Evolutionary conservation across 352 stramenopile species (phyloP).

Genomic region (Phytophthora ramorum): DNA sequence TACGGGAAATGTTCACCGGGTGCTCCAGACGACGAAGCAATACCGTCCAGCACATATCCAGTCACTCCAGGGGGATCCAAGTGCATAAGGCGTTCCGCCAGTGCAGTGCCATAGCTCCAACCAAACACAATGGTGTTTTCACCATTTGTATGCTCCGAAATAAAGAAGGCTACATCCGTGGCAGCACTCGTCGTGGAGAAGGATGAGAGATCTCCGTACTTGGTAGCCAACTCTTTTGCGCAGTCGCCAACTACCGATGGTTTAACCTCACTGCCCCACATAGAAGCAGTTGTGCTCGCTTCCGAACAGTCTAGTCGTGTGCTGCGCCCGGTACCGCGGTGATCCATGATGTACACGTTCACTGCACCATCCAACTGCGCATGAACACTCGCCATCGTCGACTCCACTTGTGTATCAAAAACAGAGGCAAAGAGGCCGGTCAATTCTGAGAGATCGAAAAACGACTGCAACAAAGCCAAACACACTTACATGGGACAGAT

Average conservation of each 20-base stretch:
- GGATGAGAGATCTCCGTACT: conserved; percentile 39
- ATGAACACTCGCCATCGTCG: conserved; percentile 27
- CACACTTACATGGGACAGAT: conserved; percentile 36
- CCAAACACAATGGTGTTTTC: conserved; percentile 35
- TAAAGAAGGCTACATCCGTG: conserved; percentile 27
- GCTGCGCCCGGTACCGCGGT: conserved; percentile 44
- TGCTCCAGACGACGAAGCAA: conserved; percentile 4
- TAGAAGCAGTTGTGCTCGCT: too few relatives aligned
- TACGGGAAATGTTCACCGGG: conserved; percentile 17
- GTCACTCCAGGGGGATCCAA: conserved; percentile 12
- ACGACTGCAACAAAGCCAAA: neutral
- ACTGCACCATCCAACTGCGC: conserved; percentile 20
- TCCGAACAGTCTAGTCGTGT: conserved; percentile 37
- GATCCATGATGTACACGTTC: conserved; percentile 53
- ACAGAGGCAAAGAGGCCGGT: neutral
- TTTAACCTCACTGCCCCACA: too few relatives aligned
- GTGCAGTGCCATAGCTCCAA: conserved; percentile 45
- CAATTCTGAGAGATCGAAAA: too few relatives aligned
- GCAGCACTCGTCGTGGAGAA: conserved; percentile 47
- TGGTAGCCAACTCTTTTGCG: conserved; percentile 28
- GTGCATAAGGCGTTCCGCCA: conserved; percentile 51
- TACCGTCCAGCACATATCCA: conserved; percentile 52
- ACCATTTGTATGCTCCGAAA: conserved; percentile 8
- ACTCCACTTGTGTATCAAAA: conserved; percentile 31
- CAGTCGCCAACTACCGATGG: conserved; percentile 31